Evolutionary conservation across 306 rosid genomes (phyloP).

Genomic region (Cicer arietinum): DNA sequence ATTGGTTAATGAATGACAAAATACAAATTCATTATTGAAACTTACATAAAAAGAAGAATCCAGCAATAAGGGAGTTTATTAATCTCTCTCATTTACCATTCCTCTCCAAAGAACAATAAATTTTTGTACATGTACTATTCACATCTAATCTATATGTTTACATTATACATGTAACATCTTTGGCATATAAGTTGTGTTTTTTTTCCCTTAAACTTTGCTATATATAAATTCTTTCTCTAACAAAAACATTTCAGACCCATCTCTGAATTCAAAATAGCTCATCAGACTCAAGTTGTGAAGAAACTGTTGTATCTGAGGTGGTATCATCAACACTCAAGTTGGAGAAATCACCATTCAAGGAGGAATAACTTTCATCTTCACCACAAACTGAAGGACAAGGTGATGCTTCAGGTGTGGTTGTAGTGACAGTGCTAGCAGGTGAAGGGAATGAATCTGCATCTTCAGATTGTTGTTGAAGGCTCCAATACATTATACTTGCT

Average conservation of each 20-base stretch:
- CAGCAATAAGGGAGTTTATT: not conserved
- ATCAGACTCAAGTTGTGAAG: slow-evolving; percentile 66
- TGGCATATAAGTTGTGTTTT: not conserved
- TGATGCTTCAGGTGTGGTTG: slow-evolving; percentile 64
- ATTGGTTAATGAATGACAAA: slow-evolving; percentile 33
- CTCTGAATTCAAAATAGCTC: slow-evolving; percentile 34
- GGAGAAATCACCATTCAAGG: slow-evolving; percentile 72
- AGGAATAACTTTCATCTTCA: slow-evolving; percentile 72
- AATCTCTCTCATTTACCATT: slow-evolving; percentile 9
- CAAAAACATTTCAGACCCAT: slow-evolving; percentile 20
- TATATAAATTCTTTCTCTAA: slow-evolving; percentile 13
- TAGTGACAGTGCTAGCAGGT: slow-evolving; percentile 51
- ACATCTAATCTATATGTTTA: slow-evolving; percentile 41
- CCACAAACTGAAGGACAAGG: slow-evolving; percentile 73
- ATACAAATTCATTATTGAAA: slow-evolving; percentile 22
- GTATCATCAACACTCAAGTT: slow-evolving; percentile 76
- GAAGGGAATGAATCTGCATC: slow-evolving; percentile 61
- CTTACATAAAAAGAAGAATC: not conserved
- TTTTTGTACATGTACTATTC: slow-evolving; percentile 50
- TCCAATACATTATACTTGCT: slow-evolving; percentile 94
- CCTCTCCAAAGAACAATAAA: slow-evolving; percentile 41
- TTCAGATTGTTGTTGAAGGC: slow-evolving; percentile 74
- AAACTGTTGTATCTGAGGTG: slow-evolving; percentile 76
- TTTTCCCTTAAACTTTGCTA: slow-evolving; percentile 17
- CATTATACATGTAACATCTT: slow-evolving; percentile 18